Evolutionary conservation across 2,329 filamentous ascomycete species (phyloP).

Genomic region (Pseudogymnoascus sp.): DNA sequence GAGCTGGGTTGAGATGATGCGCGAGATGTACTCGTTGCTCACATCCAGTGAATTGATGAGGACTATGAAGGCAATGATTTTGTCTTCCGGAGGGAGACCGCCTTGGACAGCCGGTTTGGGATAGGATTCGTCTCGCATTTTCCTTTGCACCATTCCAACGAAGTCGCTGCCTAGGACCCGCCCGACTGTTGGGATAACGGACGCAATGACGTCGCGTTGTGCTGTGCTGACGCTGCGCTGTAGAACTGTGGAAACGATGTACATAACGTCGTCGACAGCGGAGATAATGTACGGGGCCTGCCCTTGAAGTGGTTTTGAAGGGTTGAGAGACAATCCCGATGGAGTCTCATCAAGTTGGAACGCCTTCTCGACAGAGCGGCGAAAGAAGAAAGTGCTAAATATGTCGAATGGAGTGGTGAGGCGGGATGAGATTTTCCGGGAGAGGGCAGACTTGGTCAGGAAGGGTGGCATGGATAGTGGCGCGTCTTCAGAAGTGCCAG

Average conservation of each 20-base stretch:
- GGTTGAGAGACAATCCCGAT: slow-evolving; percentile 66
- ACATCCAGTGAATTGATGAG: slow-evolving; percentile 94
- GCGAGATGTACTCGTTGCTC: slow-evolving; percentile 79
- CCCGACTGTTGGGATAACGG: slow-evolving; percentile 69
- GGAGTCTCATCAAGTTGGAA: slow-evolving; percentile 94
- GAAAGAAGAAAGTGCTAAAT: slow-evolving; percentile 95
- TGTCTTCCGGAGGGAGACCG: slow-evolving; percentile 77
- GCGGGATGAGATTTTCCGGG: slow-evolving; percentile 67
- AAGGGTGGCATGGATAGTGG: slow-evolving; percentile 63
- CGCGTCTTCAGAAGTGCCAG: slow-evolving; percentile 43
- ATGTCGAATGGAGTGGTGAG: slow-evolving; percentile 76
- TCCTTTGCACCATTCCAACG: slow-evolving; percentile 91
- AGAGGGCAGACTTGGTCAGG: slow-evolving; percentile 69
- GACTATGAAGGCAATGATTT: slow-evolving; percentile 81
- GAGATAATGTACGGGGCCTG: slow-evolving; percentile 89
- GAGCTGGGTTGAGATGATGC: slow-evolving; percentile 69
- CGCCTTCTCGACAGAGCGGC: slow-evolving; percentile 90
- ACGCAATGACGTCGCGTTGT: slow-evolving; percentile 68
- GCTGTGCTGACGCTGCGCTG: slow-evolving; percentile 81
- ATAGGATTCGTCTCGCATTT: slow-evolving; percentile 95
- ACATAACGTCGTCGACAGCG: slow-evolving; percentile 98
- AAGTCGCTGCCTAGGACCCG: slow-evolving; percentile 83
- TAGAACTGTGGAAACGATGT: slow-evolving; percentile 89
- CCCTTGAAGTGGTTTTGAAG: slow-evolving; percentile 61
- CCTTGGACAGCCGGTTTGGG: slow-evolving; percentile 72